These are phyloP conservation scores for Cystofilobasidium ferigula DNA, from an alignment of 768 basidiomycete genomes.

Conservation along the genomic window DNA sequence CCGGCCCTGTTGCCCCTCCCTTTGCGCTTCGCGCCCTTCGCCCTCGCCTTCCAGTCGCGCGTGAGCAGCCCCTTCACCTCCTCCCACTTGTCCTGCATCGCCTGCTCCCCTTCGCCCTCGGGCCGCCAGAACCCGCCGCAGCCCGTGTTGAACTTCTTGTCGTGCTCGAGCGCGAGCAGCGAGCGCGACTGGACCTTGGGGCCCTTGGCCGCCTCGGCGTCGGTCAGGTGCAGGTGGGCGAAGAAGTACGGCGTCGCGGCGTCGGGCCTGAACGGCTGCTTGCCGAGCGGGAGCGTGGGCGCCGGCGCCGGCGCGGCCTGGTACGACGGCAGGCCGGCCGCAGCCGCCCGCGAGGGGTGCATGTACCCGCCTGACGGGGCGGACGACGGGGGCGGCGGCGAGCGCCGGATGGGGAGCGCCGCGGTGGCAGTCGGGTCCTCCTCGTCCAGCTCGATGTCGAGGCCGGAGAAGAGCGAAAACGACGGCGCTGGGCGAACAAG, in stretches of 20 bases:
- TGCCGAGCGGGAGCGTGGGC: background rate
- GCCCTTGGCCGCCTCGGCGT: constrained; percentile 21
- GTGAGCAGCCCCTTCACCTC: background rate
- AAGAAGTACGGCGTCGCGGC: constrained; percentile 24
- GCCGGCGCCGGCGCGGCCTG: background rate
- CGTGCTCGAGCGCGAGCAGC: constrained; percentile 13
- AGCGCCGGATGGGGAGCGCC: background rate
- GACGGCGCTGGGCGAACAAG: background rate
- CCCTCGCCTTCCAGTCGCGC: constrained; percentile 1
- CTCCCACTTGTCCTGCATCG: background rate
- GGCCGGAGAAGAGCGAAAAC: constrained; percentile 24
- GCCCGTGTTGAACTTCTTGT: constrained; percentile 6
- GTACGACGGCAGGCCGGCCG: constrained; percentile 4
- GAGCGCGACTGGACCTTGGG: constrained; percentile 20
- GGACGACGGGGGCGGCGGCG: background rate
- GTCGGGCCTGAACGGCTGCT: constrained; percentile 19
- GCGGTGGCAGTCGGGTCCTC: constrained; percentile 13
- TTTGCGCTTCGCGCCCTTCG: background rate
- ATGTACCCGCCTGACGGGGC: background rate
- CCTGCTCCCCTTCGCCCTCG: background rate
- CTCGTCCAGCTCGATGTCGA: constrained; percentile 26
- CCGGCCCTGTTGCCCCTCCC: too few species aligned
- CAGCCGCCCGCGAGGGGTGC: background rate
- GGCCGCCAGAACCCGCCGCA: constrained; percentile 2
- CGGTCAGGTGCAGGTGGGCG: constrained; percentile 24